Percentiles rank a stretch among this genome's conserved stretches.
Conservation (phyloP, 169 alveolate genomes). For the Cryptosporidium xiaoi region DNA sequence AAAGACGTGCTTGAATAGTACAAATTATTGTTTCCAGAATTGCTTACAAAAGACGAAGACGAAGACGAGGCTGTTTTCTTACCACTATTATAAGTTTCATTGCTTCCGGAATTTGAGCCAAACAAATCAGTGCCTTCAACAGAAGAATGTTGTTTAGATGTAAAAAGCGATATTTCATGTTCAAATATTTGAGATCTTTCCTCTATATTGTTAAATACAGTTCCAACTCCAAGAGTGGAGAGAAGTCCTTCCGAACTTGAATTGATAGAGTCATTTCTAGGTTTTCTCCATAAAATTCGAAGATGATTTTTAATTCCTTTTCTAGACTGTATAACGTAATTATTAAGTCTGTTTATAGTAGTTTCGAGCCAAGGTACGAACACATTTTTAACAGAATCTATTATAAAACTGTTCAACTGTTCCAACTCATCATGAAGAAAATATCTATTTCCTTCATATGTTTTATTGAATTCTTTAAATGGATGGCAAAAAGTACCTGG, state of each 20-base stretch:
- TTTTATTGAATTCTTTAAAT: not conserved
- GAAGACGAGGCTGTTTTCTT: not conserved
- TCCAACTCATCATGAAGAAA: constrained; percentile 49
- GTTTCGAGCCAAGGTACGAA: constrained; percentile 62
- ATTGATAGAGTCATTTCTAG: constrained; percentile 24
- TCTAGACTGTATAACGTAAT: constrained; percentile 55
- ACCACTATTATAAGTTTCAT: not conserved
- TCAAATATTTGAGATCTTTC: constrained; percentile 66
- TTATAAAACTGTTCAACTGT: constrained; percentile 37
- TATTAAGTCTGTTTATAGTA: constrained; percentile 54
- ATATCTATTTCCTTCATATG: constrained; percentile 8
- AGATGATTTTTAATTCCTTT: constrained; percentile 63
- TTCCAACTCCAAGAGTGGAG: constrained; percentile 55
- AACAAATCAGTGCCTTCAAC: not conserved
- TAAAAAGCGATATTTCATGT: constrained; percentile 44
- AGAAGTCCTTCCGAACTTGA: constrained; percentile 53
- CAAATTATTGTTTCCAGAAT: no score
- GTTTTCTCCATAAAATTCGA: constrained; percentile 70
- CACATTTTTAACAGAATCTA: constrained; percentile 35
- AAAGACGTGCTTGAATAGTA: constrained; percentile 30
- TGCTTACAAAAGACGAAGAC: not conserved
- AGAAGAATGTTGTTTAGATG: constrained; percentile 11
- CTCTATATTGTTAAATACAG: constrained; percentile 49
- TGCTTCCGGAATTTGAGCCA: not conserved
- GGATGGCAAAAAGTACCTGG: constrained; percentile 64